phyloP scores from a whole-genome alignment of 2,329 filamentous ascomycete genomes.

The Claviceps pazoutovae region DNA sequence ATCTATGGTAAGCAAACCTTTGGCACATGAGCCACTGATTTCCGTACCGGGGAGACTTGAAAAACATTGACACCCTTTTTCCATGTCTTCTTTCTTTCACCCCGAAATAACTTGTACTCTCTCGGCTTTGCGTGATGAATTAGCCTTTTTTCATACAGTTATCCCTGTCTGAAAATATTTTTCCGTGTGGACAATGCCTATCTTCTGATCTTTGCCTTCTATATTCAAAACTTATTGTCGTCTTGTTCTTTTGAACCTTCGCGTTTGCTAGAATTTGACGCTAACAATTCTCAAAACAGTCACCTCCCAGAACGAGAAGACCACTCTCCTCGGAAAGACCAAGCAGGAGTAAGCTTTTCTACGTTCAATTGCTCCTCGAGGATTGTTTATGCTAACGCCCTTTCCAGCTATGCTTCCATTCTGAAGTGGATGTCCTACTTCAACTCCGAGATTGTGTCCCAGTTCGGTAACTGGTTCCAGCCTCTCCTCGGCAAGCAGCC shows the following conservation, averaged over 20 bases:
- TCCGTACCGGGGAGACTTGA: neutral
- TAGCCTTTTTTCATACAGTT: constrained; percentile 71
- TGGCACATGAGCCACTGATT: neutral
- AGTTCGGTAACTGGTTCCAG: constrained; percentile 67
- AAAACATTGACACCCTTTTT: neutral
- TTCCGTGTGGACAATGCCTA: constrained; percentile 79
- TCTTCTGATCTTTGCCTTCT: constrained; percentile 51
- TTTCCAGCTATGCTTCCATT: constrained; percentile 71
- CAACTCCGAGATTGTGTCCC: constrained; percentile 72
- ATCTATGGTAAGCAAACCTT: constrained; percentile 71
- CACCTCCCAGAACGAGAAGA: constrained; percentile 99
- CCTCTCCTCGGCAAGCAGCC: constrained; percentile 67
- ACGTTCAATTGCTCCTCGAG: too few species aligned
- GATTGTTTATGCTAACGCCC: constrained; percentile 11
- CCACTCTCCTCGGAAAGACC: constrained; percentile 96
- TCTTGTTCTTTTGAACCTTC: too few species aligned
- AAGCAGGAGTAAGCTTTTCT: constrained; percentile 76
- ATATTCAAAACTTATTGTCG: constrained; percentile 1
- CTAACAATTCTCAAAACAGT: constrained; percentile 42
- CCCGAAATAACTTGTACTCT: neutral
- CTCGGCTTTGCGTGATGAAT: constrained; percentile 44
- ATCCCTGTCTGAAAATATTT: constrained; percentile 86
- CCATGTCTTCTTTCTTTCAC: neutral
- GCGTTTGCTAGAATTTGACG: constrained; percentile 2
- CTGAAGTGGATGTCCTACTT: constrained; percentile 96